Evolutionary conservation across 2,329 filamentous ascomycete species (phyloP), one percentile per base, ranked within the genome.

Genomic region (Monosporascus sp.): DNA sequence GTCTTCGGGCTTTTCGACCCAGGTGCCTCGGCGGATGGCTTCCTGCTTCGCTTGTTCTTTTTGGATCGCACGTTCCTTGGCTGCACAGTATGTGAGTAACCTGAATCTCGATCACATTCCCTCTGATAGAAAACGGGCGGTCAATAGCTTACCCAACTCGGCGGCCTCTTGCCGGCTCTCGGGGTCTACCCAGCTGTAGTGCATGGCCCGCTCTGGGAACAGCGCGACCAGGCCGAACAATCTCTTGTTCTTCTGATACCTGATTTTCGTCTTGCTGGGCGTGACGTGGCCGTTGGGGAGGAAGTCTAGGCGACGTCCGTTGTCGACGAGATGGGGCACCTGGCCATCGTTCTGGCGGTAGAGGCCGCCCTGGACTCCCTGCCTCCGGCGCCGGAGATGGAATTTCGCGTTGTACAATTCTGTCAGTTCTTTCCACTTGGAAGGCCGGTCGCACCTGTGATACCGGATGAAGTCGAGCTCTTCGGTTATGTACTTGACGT

Each of bases 161-260:
- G 66, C 65, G 7, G 73, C 70, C 38, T 69, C 66, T 45, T 60
- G 55, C 59, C 74, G 74, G 49, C 73, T 58, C 47, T 73, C 69
- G 2, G 63, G 51, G 7, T 71, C 66, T 16, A 79, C 73, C 76
- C 76, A 79, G 5, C 62, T 50, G 59, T 79, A 79, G 37, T 69
- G 64, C 38, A 78, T 65, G 7, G 76, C 76, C 24, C 74, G 69
- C 53, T 79, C 76, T 2, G 77, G 77, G 52, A 74, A 79, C n/a
- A 77, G 68, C 51, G 66, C 62, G 7, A 66, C 47, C 16, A 72
- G 65, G n/a, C 60, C 58, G 53, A 60, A 67, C 40, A 57, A 52
- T 7, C 56, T 49, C 36, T 60, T 67, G 41, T 63, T 56, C 16
- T 66, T 59, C 50, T 70, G 68, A 0, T 63, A 27, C 31, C 68